phyloP scores from a whole-genome alignment of 805 yeast species.

The Kluyveromyces lactis region DNA sequence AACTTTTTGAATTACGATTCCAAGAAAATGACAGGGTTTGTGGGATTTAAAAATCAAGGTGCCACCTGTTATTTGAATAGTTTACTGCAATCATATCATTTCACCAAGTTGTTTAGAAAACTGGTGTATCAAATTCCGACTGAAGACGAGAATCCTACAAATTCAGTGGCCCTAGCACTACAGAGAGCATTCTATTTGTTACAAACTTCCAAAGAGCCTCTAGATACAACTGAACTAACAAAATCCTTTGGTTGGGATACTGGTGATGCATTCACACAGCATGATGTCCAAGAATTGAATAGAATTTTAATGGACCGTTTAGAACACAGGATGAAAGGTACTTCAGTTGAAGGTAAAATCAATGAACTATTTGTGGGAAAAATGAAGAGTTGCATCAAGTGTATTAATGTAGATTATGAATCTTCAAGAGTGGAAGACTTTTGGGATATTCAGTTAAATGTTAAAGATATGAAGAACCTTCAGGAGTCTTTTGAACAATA shows the following conservation, averaged over 20 bases:
- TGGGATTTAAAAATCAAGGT: constrained; percentile 92
- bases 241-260: constrained; percentile 96
- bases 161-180: constrained; percentile 71
- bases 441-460: constrained; percentile 97
- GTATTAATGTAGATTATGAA: constrained; percentile 89
- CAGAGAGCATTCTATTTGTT: constrained; percentile 82
- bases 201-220: constrained; percentile 63
- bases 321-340: constrained; percentile 85
- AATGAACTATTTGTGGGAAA: constrained; percentile 88
- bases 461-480: constrained; percentile 67
- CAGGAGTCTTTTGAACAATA: constrained; percentile 76
- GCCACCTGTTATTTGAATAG: constrained; percentile 95
- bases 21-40: constrained; percentile 78
- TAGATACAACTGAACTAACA: constrained; percentile 81
- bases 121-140: constrained; percentile 90
- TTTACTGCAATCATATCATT: constrained; percentile 79
- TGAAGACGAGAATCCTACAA: constrained; percentile 40
- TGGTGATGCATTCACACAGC: constrained; percentile 92
- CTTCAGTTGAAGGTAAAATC: constrained; percentile 65
- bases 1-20: constrained; percentile 79
- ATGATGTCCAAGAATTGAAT: constrained; percentile 94
- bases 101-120: constrained; percentile 73
- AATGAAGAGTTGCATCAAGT: constrained; percentile 90
- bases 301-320: constrained; percentile 91
- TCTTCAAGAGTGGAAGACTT: constrained; percentile 87